Percentiles rank a stretch among this genome's conserved stretches.
phyloP scores from a whole-genome alignment of 257 asterid species.

The Cordia subcordata region DNA sequence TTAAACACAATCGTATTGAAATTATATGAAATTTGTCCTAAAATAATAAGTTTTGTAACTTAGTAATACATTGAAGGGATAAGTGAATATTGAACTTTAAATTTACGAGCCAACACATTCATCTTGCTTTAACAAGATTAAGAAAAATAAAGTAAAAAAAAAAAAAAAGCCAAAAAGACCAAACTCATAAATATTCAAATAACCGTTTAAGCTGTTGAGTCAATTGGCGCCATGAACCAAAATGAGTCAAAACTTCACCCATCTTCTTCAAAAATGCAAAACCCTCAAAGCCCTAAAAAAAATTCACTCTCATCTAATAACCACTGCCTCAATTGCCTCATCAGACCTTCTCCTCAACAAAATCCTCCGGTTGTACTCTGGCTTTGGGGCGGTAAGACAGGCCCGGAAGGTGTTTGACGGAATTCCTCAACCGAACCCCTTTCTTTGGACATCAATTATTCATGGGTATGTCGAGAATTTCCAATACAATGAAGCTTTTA shows the following conservation, averaged over 20 bases:
- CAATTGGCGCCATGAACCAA: constrained; percentile 17
- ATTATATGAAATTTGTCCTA: too few relatives aligned
- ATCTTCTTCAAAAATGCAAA: constrained; percentile 18
- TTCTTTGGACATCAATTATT: constrained; percentile 15
- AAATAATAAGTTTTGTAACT: too few relatives aligned
- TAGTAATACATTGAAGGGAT: too few relatives aligned
- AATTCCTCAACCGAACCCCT: constrained; percentile 17
- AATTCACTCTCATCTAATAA: not conserved
- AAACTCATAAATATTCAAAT: too few relatives aligned
- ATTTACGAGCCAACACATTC: too few relatives aligned
- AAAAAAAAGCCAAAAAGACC: too few relatives aligned
- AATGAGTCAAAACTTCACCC: constrained; percentile 6
- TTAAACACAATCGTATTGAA: too few relatives aligned
- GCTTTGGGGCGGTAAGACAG: not conserved
- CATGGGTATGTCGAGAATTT: constrained; percentile 22
- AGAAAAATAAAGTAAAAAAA: too few relatives aligned
- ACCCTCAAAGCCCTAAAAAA: constrained; percentile 7
- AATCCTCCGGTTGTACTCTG: not conserved
- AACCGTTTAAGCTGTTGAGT: not conserved
- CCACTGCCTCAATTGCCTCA: constrained; percentile 8
- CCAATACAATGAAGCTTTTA: constrained; percentile 16
- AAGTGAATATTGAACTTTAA: too few relatives aligned
- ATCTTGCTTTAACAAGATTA: too few relatives aligned
- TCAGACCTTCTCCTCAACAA: constrained; percentile 9
- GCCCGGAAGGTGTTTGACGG: constrained; percentile 17